phyloP scores from a whole-genome alignment of 2,329 filamentous ascomycete genomes.

The Penicillium sp. region DNA sequence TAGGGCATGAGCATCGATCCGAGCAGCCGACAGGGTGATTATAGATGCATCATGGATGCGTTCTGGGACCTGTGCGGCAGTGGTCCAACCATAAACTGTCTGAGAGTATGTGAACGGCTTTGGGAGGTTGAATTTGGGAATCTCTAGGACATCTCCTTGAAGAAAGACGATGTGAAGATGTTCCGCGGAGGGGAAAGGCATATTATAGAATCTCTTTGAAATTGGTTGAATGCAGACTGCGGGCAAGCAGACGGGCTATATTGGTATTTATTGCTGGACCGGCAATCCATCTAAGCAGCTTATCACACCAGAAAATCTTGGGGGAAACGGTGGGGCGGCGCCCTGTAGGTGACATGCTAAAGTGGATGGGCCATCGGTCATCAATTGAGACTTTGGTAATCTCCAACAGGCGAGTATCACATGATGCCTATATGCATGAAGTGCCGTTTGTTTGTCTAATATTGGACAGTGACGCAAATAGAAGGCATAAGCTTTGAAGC shows the following conservation, averaged over 20 bases:
- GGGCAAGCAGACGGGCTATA: background rate
- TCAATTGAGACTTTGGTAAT: background rate
- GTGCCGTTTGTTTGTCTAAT: background rate
- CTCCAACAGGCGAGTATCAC: background rate
- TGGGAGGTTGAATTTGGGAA: constrained; percentile 48
- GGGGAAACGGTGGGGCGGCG: constrained; percentile 3
- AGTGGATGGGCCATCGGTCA: background rate
- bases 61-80: constrained; percentile 42
- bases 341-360: constrained; percentile 9
- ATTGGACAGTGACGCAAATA: background rate
- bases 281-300: background rate
- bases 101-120: constrained; percentile 44
- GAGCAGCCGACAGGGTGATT: constrained; percentile 45
- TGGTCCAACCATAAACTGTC: constrained; percentile 40
- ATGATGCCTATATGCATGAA: background rate
- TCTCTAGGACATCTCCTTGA: constrained; percentile 50
- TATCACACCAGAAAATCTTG: background rate
- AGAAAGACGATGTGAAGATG: constrained; percentile 53
- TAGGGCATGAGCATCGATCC: constrained; percentile 41
- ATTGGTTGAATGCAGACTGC: background rate
- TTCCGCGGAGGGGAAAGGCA: constrained; percentile 11
- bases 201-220: background rate
- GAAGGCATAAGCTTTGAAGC: background rate
- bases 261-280: background rate
- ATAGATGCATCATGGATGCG: constrained; percentile 55